Evolutionary conservation across 2,329 filamentous ascomycete genomes (phyloP), one percentile per base, ranked within the genome.

Genomic region (Cladophialophora carrionii): DNA sequence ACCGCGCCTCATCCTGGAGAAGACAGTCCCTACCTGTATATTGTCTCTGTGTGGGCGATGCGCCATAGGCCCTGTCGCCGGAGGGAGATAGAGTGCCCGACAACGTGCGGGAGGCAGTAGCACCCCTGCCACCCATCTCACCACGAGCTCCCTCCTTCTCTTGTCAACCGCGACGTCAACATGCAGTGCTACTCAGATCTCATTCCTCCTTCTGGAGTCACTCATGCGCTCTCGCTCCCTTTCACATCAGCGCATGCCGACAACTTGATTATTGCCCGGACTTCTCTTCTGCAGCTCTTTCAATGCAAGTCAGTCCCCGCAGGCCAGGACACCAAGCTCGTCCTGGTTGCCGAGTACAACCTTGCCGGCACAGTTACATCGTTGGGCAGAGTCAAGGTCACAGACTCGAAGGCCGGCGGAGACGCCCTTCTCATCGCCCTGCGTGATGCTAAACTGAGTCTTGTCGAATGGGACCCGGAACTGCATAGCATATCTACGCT

Each of bases 171-270:
- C 51, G 14, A 61, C 34, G 2, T 63, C 71, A 74, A 65, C 66
- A 98, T 98, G 94, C 94, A 98, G 86, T 96, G 92, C 84, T 98
- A 98, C 81, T 93, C 92, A 75, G 95, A 99, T 84, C 84, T 99
- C 77, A 88, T 92, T 77, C 90, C 94, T 82, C 93, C 95, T 61
- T 96, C 93, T 77, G 93, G 93, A 76, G 92, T 98, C 79, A 93
- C 92, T 74, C 90, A 96, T 80, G 91, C 93, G 70, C 80, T 97
- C 74, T 85, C 83, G 66, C 80, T 96, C 48, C 87, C 92, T 41
- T 92, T 99, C 75, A 84, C 89, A 54, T 89, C 90, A 54, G 79
- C 90, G 57, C 84, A 88, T 70, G 87, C 90, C 72, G 89, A 85
- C 77, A 97, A 98, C 76, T 86, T 99, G 71, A 83, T 97, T 71